Conservation (phyloP, 1,139 yeast genomes). For the Hansenula sp. region DNA sequence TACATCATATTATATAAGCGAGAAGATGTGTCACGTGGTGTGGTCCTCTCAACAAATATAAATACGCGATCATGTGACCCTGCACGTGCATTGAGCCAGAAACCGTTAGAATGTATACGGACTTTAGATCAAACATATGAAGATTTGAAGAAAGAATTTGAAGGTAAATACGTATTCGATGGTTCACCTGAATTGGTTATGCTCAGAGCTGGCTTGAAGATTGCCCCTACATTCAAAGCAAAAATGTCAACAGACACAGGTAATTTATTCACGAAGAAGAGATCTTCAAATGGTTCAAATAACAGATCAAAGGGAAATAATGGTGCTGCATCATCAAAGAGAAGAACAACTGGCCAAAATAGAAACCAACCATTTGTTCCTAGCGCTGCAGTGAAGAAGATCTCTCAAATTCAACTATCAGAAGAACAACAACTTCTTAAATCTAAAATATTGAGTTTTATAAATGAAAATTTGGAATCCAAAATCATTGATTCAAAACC, state of each 20-base stretch:
- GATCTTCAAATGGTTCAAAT: not conserved
- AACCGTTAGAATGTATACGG: not conserved
- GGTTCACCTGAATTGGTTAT: too few relatives aligned
- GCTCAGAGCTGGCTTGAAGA: not conserved
- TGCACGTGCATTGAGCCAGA: not conserved
- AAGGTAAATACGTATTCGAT: too few relatives aligned
- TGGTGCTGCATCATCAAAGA: too few relatives aligned
- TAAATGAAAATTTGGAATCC: slow-evolving; percentile 20
- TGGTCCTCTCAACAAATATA: too few relatives aligned
- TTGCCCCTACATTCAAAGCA: not conserved
- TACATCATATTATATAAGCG: not conserved
- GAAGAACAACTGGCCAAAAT: too few relatives aligned
- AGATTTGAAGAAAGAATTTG: too few relatives aligned
- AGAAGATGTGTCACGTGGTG: too few relatives aligned
- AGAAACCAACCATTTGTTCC: not conserved
- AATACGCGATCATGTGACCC: not conserved
- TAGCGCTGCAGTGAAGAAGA: slow-evolving; percentile 27
- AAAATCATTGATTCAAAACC: slow-evolving; percentile 18
- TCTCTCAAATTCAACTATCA: slow-evolving; percentile 30
- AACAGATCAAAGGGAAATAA: not conserved
- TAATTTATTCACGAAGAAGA: not conserved
- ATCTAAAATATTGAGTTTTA: slow-evolving; percentile 25
- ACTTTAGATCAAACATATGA: not conserved
- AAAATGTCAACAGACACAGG: not conserved
- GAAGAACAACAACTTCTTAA: slow-evolving; percentile 30